Base-by-base conservation (phyloP, 2,329 filamentous ascomycete genomes). In the Cladorrhinum sp. region DNA sequence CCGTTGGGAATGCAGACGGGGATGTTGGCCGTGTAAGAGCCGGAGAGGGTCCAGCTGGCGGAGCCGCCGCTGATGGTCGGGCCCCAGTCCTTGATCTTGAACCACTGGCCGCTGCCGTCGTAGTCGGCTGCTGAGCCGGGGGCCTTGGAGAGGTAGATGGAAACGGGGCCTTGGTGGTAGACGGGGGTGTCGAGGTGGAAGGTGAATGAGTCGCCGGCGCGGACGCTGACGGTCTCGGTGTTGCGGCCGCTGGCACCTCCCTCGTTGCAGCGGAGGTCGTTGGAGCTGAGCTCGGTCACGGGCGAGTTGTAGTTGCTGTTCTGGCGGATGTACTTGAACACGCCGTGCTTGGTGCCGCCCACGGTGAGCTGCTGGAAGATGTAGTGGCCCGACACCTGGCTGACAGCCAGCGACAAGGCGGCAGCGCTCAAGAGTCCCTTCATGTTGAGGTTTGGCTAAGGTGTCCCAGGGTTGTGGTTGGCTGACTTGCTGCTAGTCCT, bases 1-100 rank as follows among this genome's bases (percentile, higher is more conserved):
- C 85, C 85, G 39, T 81, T 68, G 26, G 79, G 78, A 56, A 87
- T 77, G 66, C 79, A 80, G 30, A 72, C 67, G 8, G 85, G 84
- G 65, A 87, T 81, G 55, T 73, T 67, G 65, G 66, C 70, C 1
- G 72, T 70, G 69, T 77, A 77, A 0, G 62, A 48, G 57, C 42
- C 59, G 12, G 36, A 21, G 10, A 67, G 16, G 14, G 49, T 57
- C 65, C 65, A 67, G 18, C 36, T 56, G 1, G 64, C 57, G 1
- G 10, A 24, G 14, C 62, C 60, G 24, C 57, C 49, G 49, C 39
- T 56, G 53, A 65, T 61, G 51, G 46, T 51, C 30, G 65, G 63
- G 48, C 61, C 67, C 67, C 67, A 73, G 63, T 78, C 75, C 63
- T 73, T 71, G 65, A 76, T 75, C 71, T 78, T 78, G 71, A 78